Conservation (phyloP, 768 basidiomycete genomes). For the Suillus weaverae region DNA sequence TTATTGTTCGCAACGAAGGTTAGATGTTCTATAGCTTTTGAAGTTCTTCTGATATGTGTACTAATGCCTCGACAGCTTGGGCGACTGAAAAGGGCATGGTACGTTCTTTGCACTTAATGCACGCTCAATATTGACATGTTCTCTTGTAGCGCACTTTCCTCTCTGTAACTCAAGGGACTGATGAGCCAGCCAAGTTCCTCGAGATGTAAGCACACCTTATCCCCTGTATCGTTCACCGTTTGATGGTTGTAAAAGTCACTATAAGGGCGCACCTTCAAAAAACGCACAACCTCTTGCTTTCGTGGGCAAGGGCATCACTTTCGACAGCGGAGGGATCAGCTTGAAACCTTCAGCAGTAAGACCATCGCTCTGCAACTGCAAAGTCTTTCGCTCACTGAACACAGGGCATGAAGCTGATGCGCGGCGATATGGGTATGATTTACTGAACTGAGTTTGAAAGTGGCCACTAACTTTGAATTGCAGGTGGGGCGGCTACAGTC, state of each 20-base stretch:
- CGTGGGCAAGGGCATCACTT: conserved; percentile 89
- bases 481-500: conserved; percentile 80
- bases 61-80: conserved; percentile 54
- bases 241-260: conserved; percentile 51
- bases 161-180: conserved; percentile 29
- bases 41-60: background rate
- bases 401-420: conserved; percentile 82
- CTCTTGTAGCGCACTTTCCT: conserved; percentile 70
- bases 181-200: conserved; percentile 83
- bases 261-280: conserved; percentile 67
- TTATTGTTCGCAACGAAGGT: conserved; percentile 33
- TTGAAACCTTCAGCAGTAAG: conserved; percentile 72
- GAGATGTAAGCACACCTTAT: conserved; percentile 58
- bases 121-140: background rate
- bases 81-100: conserved; percentile 85
- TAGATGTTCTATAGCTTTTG: conserved; percentile 10
- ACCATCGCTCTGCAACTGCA: conserved; percentile 10
- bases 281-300: conserved; percentile 65
- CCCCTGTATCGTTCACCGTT: background rate
- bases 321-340: conserved; percentile 87
- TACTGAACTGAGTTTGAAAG: background rate
- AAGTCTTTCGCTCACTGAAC: background rate
- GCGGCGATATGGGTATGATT: conserved; percentile 77
- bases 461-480: background rate
- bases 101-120: background rate